Evolutionary conservation across 2,329 filamentous ascomycete species (phyloP).

Genomic region (Coleophoma crateriformis): DNA sequence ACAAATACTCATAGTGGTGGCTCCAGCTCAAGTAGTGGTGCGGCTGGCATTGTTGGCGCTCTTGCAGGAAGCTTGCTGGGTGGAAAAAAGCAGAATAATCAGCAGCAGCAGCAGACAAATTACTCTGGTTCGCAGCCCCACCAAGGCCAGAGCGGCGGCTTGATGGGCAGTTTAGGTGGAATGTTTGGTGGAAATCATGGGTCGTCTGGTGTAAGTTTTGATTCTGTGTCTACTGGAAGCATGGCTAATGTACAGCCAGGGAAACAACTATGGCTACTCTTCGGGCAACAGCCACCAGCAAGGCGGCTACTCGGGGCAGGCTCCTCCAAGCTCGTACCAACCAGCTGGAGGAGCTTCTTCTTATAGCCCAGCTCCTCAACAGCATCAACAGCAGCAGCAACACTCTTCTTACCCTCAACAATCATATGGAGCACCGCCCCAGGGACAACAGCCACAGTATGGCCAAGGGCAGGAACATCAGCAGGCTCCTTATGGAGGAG

Average conservation of each 20-base stretch:
- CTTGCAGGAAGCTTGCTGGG: constrained; percentile 50
- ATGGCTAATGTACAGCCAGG: constrained; percentile 26
- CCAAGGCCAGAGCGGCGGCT: constrained; percentile 18
- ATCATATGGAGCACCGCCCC: constrained; percentile 3
- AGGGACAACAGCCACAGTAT: constrained; percentile 2
- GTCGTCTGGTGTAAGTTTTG: constrained; percentile 14
- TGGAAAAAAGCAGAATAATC: constrained; percentile 35
- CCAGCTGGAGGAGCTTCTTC: constrained; percentile 19
- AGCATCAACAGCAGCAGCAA: constrained; percentile 2
- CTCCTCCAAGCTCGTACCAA: constrained; percentile 58
- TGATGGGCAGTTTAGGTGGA: constrained; percentile 22
- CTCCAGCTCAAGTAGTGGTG: constrained; percentile 16
- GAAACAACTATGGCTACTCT: constrained; percentile 59
- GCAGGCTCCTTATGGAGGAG: constrained; percentile 15
- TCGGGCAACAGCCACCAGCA: constrained; percentile 35
- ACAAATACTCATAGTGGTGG: constrained; percentile 15
- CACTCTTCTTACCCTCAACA: constrained; percentile 2
- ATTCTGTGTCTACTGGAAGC: not conserved
- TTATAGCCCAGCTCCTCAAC: constrained; percentile 9
- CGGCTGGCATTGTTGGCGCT: constrained; percentile 29
- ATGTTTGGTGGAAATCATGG: constrained; percentile 19
- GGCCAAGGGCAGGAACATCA: constrained; percentile 1
- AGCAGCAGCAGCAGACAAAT: constrained; percentile 28
- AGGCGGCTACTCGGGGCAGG: constrained; percentile 53
- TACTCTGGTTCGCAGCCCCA: constrained; percentile 28